Evolutionary conservation across 257 asterid genomes (phyloP).

Genomic region (Pogostemon cablin): DNA sequence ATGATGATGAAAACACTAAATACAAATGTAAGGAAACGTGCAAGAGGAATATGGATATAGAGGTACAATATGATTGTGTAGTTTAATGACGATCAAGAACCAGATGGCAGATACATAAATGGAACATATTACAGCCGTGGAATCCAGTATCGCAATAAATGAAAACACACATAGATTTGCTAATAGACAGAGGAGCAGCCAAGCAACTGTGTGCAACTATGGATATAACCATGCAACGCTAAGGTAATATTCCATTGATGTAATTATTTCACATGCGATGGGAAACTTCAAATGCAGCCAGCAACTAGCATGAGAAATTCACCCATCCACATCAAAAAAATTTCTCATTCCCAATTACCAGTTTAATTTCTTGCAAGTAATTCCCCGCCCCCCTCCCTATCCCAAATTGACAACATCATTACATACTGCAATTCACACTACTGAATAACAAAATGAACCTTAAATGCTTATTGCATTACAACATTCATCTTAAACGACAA

Average conservation of each 20-base stretch:
- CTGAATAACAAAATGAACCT: neutral
- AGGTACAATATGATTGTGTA: neutral
- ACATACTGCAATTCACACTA: neutral
- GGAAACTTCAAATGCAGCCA: neutral
- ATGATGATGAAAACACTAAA: too few relatives aligned
- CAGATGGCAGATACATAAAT: neutral
- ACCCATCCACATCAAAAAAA: neutral
- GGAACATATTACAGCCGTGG: neutral
- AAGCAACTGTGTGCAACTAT: neutral
- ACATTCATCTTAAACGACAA: neutral
- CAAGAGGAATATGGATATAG: neutral
- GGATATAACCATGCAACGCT: neutral
- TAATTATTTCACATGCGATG: neutral
- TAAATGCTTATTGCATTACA: neutral
- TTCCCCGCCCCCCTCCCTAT: neutral
- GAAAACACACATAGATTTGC: constrained; percentile 13
- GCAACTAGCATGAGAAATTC: neutral
- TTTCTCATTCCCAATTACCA: neutral
- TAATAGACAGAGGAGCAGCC: constrained; percentile 18
- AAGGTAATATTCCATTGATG: neutral
- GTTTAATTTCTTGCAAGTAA: neutral
- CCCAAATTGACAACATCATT: neutral
- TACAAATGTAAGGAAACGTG: neutral
- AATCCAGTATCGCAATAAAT: constrained; percentile 14
- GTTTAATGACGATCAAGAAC: constrained; percentile 13